Evolutionary conservation across 2,329 filamentous ascomycete genomes (phyloP), one percentile per base, ranked within the genome.

Genomic region (Capronia epimyces): DNA sequence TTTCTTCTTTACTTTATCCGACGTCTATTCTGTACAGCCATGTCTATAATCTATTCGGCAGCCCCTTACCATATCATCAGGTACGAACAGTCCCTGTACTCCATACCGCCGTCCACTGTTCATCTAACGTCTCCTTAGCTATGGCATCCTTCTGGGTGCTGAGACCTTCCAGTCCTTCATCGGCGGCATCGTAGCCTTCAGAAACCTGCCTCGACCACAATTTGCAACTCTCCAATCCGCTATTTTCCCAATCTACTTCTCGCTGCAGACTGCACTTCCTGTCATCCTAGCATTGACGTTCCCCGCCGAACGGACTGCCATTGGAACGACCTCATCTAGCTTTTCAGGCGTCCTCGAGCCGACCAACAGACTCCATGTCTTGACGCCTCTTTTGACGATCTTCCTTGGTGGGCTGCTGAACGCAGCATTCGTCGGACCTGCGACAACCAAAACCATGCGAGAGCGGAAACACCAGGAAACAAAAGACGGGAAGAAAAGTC

Each of bases 221-320:
- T 97, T 98, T 73, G 81, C 84, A 21, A 76, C 82, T 15, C 79
- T 96, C 25, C 91, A 96, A 70, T 78, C 82, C 59, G 81, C 81
- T 57, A 80, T 90, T 46, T 95, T 96, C 72, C 89, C 89, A 27
- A 77, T 88, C 62, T 98, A 95, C 75, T 97, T 97, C 68, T 75
- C 80, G 40, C 73, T 97, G 50, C 91, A 97, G 71, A 83, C 88
- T 3, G 76, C 78, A 4, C 73, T 91, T 1, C 88, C 93, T 0
- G 68, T 84, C 13, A 64, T 87, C 18, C 74, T 96, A 15, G 84
- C 86, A 16, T 66, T 94, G 49, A 96, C 91, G 3, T 91, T 88
- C 65, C 89, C 89, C 4, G 82, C 80, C n/a, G 77, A 76, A 61
- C 65, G 59, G 42, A 64, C 65, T 22, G 61, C 60, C 18, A 57